Evolutionary conservation across 345 rosid genomes (phyloP).

Genomic region (Geranium brycei): DNA sequence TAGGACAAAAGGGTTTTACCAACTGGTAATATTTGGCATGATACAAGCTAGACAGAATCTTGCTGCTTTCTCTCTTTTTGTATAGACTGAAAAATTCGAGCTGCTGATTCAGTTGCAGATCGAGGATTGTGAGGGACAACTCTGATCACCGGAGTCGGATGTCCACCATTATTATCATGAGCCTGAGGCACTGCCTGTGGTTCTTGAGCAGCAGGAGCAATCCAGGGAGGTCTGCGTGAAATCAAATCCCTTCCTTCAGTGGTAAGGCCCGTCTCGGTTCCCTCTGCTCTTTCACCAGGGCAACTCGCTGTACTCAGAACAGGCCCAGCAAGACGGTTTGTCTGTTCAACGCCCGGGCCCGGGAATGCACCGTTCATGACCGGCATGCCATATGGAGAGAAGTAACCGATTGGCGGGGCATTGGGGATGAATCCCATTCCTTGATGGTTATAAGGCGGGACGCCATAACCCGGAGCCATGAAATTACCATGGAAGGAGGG

Average conservation of each 20-base stretch:
- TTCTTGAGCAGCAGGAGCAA: no score
- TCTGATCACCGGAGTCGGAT: slow-evolving; percentile 13
- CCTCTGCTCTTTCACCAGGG: no score
- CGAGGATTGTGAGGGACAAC: slow-evolving; percentile 25
- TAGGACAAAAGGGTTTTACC: no score
- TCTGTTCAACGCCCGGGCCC: slow-evolving; percentile 38
- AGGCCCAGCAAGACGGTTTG: slow-evolving; percentile 23
- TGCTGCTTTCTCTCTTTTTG: slow-evolving; percentile 19
- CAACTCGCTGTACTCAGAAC: slow-evolving; percentile 7
- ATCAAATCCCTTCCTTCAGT: no score
- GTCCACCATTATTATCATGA: neutral
- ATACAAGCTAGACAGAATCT: neutral
- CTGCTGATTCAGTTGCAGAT: slow-evolving; percentile 24
- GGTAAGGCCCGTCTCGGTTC: no score
- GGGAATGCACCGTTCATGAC: slow-evolving; percentile 27
- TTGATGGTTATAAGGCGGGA: slow-evolving; percentile 25
- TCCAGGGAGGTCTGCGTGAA: no score
- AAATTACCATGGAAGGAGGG: slow-evolving; percentile 1
- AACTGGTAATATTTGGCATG: no score
- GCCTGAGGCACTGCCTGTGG: no score
- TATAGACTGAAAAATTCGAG: slow-evolving; percentile 25
- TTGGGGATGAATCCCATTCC: slow-evolving; percentile 34
- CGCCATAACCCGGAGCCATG: slow-evolving; percentile 31
- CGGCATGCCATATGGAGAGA: slow-evolving; percentile 55
- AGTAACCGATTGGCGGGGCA: slow-evolving; percentile 47